Evolutionary conservation across 2,329 filamentous ascomycete genomes (phyloP).

Genomic region (Diaporthe sp.): DNA sequence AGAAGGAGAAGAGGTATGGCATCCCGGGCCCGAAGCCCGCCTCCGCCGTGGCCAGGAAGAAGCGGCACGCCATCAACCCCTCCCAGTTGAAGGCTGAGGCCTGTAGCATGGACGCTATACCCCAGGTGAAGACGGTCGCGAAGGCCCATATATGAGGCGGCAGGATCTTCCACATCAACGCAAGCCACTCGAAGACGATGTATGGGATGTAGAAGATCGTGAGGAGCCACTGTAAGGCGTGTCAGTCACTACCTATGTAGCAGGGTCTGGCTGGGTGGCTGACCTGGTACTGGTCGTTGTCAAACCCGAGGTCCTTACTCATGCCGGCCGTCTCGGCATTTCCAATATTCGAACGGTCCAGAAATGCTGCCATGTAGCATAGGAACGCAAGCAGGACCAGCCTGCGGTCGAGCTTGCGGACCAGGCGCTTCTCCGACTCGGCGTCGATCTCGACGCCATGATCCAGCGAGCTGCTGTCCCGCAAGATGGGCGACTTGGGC

Average conservation of each 20-base stretch:
- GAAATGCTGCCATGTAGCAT: conserved; percentile 53
- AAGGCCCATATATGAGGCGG: conserved; percentile 53
- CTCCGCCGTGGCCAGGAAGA: conserved; percentile 59
- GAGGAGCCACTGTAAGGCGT: conserved; percentile 53
- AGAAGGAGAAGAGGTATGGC: conserved; percentile 42
- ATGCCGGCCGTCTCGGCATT: conserved; percentile 56
- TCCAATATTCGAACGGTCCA: conserved; percentile 58
- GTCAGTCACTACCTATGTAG: background rate
- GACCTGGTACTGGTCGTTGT: conserved; percentile 56
- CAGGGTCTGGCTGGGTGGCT: background rate
- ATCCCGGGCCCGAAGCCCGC: conserved; percentile 56
- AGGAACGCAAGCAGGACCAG: conserved; percentile 51
- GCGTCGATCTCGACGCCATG: conserved; percentile 46
- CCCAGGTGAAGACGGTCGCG: conserved; percentile 48
- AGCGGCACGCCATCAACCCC: conserved; percentile 56
- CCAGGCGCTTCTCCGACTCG: conserved; percentile 50
- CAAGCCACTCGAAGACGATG: conserved; percentile 58
- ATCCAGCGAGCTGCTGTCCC: background rate
- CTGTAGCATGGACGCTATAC: conserved; percentile 51
- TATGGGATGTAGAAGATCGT: conserved; percentile 62
- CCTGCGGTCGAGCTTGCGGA: conserved; percentile 52
- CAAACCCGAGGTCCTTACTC: conserved; percentile 53
- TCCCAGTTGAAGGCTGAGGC: conserved; percentile 51
- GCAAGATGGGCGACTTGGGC: background rate
- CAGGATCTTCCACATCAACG: conserved; percentile 58